These are phyloP conservation scores for Climacium dendroides DNA, from an alignment of 225 moss, liverwort and hornwort species.

Conservation along the genomic window DNA sequence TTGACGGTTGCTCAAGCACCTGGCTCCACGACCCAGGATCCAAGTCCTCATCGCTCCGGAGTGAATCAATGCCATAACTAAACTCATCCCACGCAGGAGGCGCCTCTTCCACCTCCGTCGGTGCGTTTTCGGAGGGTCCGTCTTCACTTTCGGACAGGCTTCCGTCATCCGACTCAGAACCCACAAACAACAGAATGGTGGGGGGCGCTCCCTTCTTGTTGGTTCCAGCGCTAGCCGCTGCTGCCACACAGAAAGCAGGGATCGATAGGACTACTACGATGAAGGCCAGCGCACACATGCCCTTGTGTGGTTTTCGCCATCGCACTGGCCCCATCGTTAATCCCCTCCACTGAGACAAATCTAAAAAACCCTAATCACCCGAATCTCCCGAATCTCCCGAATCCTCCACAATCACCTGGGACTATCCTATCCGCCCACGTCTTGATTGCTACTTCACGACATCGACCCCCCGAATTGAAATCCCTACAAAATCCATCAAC, in stretches of 20 bases:
- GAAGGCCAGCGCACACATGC: neutral
- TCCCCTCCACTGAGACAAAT: neutral
- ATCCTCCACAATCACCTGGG: neutral
- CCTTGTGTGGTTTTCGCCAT: neutral
- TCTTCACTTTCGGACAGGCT: slow-evolving; percentile 11
- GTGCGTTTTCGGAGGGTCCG: neutral
- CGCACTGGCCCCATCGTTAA: slow-evolving; percentile 6
- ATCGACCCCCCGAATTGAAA: neutral
- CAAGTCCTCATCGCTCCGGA: slow-evolving; percentile 60
- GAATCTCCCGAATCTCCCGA: neutral
- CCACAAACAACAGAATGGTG: slow-evolving; percentile 6
- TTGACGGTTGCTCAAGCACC: slow-evolving; percentile 36
- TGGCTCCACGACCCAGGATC: slow-evolving; percentile 90
- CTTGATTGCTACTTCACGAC: neutral
- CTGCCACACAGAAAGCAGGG: neutral
- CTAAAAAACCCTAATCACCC: neutral
- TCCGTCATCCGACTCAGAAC: slow-evolving; percentile 16
- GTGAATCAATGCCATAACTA: slow-evolving; percentile 39
- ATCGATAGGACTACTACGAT: neutral
- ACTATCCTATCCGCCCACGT: neutral
- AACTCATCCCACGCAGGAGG: slow-evolving; percentile 82
- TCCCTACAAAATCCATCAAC: neutral
- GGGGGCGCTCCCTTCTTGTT: neutral
- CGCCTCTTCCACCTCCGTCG: slow-evolving; percentile 32
- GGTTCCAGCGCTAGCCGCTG: neutral